These are phyloP conservation scores for Ampelocalamus luodianensis DNA, from an alignment of 176 grass and related monocot species.

Conservation along the genomic window DNA sequence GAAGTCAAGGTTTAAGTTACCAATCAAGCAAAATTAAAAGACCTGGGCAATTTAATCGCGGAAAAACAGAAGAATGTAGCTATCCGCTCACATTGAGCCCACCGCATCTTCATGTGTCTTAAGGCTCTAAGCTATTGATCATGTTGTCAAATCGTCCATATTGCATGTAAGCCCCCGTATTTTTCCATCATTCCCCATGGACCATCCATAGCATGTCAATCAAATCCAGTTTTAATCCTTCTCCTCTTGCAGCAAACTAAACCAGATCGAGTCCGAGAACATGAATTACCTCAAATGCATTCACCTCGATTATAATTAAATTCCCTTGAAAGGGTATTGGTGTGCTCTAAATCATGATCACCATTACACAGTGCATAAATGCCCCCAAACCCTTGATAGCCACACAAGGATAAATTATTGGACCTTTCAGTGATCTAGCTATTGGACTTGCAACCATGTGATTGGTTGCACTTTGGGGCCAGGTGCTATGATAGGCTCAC, in stretches of 20 bases:
- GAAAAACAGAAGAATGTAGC: background rate
- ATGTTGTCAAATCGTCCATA: conserved; percentile 34
- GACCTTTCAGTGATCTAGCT: conserved; percentile 40
- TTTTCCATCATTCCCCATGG: background rate
- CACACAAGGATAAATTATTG: conserved; percentile 52
- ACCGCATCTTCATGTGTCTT: conserved; percentile 31
- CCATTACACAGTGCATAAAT: conserved; percentile 18
- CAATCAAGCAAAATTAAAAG: background rate
- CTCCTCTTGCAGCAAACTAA: background rate
- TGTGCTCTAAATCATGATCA: conserved; percentile 35
- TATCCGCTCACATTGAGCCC: conserved; percentile 31
- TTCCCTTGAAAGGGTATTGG: background rate
- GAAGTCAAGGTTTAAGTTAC: conserved; percentile 18
- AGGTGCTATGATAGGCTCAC: conserved; percentile 58
- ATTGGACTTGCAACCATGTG: conserved; percentile 45
- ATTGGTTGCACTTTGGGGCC: conserved; percentile 51
- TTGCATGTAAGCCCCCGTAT: background rate
- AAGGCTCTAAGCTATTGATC: conserved; percentile 16
- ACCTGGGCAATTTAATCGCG: background rate
- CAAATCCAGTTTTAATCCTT: background rate
- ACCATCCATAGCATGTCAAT: background rate
- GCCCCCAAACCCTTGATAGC: conserved; percentile 21
- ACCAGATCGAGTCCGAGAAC: background rate
- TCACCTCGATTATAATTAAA: background rate
- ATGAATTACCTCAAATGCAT: background rate